phyloP scores from a whole-genome alignment of 1,284 basidiomycete species.

The Xanthoconium separans region DNA sequence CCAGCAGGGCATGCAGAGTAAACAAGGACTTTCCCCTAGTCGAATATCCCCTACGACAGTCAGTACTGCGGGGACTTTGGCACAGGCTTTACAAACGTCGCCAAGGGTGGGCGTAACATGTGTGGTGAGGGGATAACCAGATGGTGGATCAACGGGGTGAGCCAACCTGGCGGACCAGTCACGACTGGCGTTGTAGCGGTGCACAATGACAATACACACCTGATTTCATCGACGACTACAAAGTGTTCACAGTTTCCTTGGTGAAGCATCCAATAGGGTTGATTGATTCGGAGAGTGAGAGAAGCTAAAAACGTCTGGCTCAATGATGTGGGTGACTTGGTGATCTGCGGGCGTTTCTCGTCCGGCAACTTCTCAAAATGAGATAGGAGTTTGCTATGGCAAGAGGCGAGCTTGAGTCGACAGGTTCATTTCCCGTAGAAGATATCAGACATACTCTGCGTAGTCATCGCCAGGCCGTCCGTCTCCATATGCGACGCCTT shows the following conservation, averaged over 20 bases:
- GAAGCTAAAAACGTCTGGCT: slow-evolving; percentile 49
- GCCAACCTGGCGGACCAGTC: slow-evolving; percentile 43
- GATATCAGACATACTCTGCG: slow-evolving; percentile 47
- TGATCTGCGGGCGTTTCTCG: slow-evolving; percentile 33
- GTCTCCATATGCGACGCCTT: slow-evolving; percentile 58
- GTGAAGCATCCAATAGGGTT: slow-evolving; percentile 81
- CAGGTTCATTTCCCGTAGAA: not conserved
- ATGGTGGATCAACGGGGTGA: slow-evolving; percentile 52
- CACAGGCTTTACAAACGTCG: slow-evolving; percentile 65
- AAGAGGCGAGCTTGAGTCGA: not conserved
- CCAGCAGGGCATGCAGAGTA: slow-evolving; percentile 74
- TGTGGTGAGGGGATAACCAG: slow-evolving; percentile 63
- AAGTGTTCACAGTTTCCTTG: slow-evolving; percentile 81
- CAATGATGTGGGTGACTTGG: slow-evolving; percentile 46
- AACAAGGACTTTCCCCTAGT: slow-evolving; percentile 72
- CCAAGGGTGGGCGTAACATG: slow-evolving; percentile 61
- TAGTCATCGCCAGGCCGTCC: slow-evolving; percentile 49
- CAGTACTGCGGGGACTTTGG: slow-evolving; percentile 64
- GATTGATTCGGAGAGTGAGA: slow-evolving; percentile 58
- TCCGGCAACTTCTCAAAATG: slow-evolving; percentile 40
- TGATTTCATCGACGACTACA: slow-evolving; percentile 67
- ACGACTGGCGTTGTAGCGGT: not conserved
- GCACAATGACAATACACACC: slow-evolving; percentile 41
- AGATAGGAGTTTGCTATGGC: slow-evolving; percentile 50
- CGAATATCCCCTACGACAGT: slow-evolving; percentile 68